Evolutionary conservation across 1,284 basidiomycete genomes (phyloP).

Genomic region (Malassezia sympodialis): DNA sequence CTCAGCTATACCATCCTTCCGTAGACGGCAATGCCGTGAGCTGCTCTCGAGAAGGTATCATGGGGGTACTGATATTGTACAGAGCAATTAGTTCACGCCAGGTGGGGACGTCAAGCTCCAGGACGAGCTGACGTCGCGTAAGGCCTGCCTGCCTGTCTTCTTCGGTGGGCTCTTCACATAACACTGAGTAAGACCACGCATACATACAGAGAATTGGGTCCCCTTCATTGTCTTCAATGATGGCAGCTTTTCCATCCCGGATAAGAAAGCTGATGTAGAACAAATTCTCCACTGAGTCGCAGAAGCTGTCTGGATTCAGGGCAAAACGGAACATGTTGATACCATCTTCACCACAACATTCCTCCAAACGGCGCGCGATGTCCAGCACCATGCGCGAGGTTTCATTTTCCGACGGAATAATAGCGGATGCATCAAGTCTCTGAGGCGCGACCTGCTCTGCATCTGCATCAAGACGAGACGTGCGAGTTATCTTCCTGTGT

Average conservation of each 20-base stretch:
- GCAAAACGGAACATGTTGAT: conserved; percentile 74
- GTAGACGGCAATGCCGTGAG: background rate
- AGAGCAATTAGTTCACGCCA: conserved; percentile 72
- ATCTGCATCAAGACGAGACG: conserved; percentile 6
- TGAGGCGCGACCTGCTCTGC: conserved; percentile 17
- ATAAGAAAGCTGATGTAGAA: conserved; percentile 87
- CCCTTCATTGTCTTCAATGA: conserved; percentile 54
- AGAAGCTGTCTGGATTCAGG: conserved; percentile 74
- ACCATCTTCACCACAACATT: conserved; percentile 40
- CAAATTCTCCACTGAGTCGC: conserved; percentile 83
- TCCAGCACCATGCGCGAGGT: conserved; percentile 29
- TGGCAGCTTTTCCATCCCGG: conserved; percentile 63
- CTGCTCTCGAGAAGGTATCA: conserved; percentile 47
- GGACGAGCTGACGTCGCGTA: conserved; percentile 66
- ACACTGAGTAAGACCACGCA: background rate
- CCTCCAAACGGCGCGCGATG: conserved; percentile 51
- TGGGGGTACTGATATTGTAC: conserved; percentile 60
- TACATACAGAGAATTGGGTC: conserved; percentile 65
- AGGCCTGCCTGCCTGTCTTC: conserved; percentile 60
- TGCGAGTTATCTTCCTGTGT: conserved; percentile 14
- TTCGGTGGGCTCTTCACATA: conserved; percentile 38
- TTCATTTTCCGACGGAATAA: conserved; percentile 32
- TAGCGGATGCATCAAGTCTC: conserved; percentile 28
- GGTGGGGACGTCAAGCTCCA: conserved; percentile 72
- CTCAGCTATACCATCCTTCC: conserved; percentile 7